Evolutionary conservation across 352 stramenopile species (phyloP).

Genomic region (Pilasporangium apinafurcum): DNA sequence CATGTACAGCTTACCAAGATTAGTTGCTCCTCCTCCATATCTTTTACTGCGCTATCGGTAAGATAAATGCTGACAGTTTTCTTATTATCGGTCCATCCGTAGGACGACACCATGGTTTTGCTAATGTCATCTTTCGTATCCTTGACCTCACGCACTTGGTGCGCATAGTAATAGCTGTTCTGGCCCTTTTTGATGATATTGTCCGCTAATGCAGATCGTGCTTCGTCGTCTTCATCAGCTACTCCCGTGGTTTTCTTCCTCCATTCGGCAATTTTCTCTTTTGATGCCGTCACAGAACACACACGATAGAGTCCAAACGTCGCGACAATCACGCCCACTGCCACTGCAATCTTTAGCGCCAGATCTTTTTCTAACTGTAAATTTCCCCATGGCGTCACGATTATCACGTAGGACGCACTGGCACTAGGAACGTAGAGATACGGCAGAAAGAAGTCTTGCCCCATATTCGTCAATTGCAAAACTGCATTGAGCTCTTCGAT

Average conservation of each 20-base stretch:
- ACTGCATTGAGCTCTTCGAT: too few relatives aligned
- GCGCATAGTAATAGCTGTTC: constrained; percentile 85
- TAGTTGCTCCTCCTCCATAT: constrained; percentile 55
- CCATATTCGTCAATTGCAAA: neutral
- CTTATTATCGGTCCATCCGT: constrained; percentile 75
- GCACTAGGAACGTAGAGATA: constrained; percentile 69
- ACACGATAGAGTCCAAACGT: constrained; percentile 21
- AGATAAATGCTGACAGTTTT: constrained; percentile 78
- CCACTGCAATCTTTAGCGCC: constrained; percentile 29
- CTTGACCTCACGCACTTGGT: constrained; percentile 29
- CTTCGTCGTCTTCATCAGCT: constrained; percentile 12
- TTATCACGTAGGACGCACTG: constrained; percentile 44
- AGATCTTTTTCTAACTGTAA: constrained; percentile 50
- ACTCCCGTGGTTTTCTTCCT: constrained; percentile 3
- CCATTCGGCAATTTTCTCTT: neutral
- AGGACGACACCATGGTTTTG: constrained; percentile 65
- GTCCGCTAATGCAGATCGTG: constrained; percentile 42
- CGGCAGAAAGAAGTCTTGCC: constrained; percentile 51
- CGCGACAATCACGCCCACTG: constrained; percentile 21
- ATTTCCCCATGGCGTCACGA: constrained; percentile 68
- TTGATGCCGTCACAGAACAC: constrained; percentile 5
- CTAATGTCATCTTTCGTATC: constrained; percentile 16
- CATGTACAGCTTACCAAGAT: constrained; percentile 63
- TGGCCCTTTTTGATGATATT: constrained; percentile 61
- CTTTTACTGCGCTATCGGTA: constrained; percentile 42